Evolutionary conservation across 2,329 filamentous ascomycete genomes (phyloP).

Genomic region (Alternaria rosae): DNA sequence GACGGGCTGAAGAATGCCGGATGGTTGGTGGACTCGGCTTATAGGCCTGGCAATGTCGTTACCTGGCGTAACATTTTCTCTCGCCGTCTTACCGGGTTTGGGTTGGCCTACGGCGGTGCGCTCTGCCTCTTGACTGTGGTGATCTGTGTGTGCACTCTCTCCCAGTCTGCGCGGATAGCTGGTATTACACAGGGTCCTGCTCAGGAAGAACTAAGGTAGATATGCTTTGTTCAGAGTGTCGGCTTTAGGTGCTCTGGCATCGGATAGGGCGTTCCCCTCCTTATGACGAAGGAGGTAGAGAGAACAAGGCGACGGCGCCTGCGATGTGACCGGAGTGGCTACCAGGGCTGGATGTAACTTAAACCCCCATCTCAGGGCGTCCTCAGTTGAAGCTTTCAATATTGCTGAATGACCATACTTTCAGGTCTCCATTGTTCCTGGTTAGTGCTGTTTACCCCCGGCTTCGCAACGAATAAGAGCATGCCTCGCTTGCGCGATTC

Average conservation of each 20-base stretch:
- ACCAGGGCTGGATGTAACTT: not conserved
- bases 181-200: not conserved
- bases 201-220: not conserved
- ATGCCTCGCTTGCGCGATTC: not conserved
- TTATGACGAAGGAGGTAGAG: not conserved
- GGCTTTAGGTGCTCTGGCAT: not conserved
- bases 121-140: not conserved
- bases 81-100: not conserved
- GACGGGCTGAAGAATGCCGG: constrained; percentile 10
- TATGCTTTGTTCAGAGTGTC: not conserved
- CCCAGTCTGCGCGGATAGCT: not conserved
- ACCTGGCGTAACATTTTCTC: not conserved
- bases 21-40: constrained; percentile 7
- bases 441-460: not conserved
- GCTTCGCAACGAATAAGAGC: not conserved
- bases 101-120: not conserved
- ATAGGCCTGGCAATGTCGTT: not conserved
- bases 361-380: not conserved
- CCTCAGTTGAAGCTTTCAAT: not conserved
- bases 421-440: not conserved
- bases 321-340: not conserved
- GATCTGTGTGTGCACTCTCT: not conserved
- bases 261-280: not conserved
- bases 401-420: not conserved
- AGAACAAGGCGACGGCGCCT: not conserved